Evolutionary conservation across 2,329 filamentous ascomycete genomes (phyloP).

Genomic region (Xylaria sp.): DNA sequence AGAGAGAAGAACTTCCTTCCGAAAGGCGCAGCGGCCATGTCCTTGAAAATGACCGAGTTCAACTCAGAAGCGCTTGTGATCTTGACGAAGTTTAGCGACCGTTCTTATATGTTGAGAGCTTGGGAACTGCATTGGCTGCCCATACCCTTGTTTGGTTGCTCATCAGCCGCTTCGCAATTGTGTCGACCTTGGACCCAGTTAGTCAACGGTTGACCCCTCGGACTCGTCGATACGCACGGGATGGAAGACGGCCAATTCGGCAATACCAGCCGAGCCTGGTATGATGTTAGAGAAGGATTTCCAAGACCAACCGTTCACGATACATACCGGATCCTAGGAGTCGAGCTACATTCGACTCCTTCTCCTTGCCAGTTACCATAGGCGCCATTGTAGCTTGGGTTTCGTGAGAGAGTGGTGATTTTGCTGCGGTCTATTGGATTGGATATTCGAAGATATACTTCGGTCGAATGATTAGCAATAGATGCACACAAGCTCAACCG

Average conservation of each 20-base stretch:
- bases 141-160: slow-evolving; percentile 87
- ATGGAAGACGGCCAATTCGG: slow-evolving; percentile 79
- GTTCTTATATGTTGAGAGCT: background rate
- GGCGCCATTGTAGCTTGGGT: slow-evolving; percentile 67
- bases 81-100: slow-evolving; percentile 35
- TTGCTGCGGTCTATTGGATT: slow-evolving; percentile 12
- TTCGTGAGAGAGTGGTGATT: slow-evolving; percentile 10
- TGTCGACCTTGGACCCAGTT: slow-evolving; percentile 77
- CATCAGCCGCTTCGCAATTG: slow-evolving; percentile 98
- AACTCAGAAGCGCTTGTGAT: slow-evolving; percentile 64
- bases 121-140: background rate
- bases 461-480: slow-evolving; percentile 10
- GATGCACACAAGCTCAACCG: slow-evolving; percentile 11
- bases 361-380: slow-evolving; percentile 65
- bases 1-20: slow-evolving; percentile 90
- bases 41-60: slow-evolving; percentile 93
- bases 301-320: background rate
- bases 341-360: slow-evolving; percentile 88
- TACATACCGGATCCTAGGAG: slow-evolving; percentile 86
- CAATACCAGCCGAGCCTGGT: slow-evolving; percentile 68
- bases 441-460: slow-evolving; percentile 7
- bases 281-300: slow-evolving; percentile 28
- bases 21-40: slow-evolving; percentile 78
- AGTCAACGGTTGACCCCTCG: slow-evolving; percentile 40
- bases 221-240: slow-evolving; percentile 59